A percentile compares a stretch with the other conserved stretches of the same genome.
Evolutionary conservation across 2,329 filamentous ascomycete genomes (phyloP).

Genomic region (Dissoconium aciculare): DNA sequence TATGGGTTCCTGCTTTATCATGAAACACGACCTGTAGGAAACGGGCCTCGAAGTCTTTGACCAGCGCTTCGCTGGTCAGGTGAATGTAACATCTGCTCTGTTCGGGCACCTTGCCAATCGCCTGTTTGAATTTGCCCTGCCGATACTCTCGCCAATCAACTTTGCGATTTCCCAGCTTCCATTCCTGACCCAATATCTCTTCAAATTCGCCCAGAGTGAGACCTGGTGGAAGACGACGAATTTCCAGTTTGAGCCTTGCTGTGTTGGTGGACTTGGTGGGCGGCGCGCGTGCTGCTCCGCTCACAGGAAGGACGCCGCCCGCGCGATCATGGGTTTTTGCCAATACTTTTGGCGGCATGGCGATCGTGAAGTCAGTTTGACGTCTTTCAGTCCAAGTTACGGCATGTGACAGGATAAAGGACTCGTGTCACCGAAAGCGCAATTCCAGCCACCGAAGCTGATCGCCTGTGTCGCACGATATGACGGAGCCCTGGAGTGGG

Average conservation of each 20-base stretch:
- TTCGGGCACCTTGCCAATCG: slow-evolving; percentile 68
- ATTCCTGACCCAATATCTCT: slow-evolving; percentile 57
- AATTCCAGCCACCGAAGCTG: too few species aligned
- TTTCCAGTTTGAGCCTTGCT: slow-evolving; percentile 69
- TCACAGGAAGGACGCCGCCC: slow-evolving; percentile 20
- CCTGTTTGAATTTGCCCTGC: slow-evolving; percentile 59
- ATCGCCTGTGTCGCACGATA: too few species aligned
- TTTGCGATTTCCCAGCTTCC: slow-evolving; percentile 65
- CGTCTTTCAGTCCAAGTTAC: too few species aligned
- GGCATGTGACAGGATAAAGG: too few species aligned
- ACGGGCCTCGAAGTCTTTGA: slow-evolving; percentile 51
- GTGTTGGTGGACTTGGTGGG: slow-evolving; percentile 34
- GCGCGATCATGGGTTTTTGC: slow-evolving; percentile 16
- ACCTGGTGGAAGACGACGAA: slow-evolving; percentile 73
- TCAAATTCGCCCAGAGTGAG: slow-evolving; percentile 69
- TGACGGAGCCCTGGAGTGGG: too few species aligned
- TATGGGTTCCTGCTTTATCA: slow-evolving; percentile 65
- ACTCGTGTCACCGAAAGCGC: too few species aligned
- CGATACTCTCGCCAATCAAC: slow-evolving; percentile 71
- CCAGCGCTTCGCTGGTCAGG: slow-evolving; percentile 54
- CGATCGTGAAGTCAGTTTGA: too few species aligned
- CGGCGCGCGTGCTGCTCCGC: slow-evolving; percentile 17
- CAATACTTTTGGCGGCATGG: slow-evolving; percentile 22
- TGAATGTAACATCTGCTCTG: slow-evolving; percentile 74
- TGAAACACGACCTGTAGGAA: slow-evolving; percentile 59